These are phyloP conservation scores for Hyphopichia buzzinii DNA, from an alignment of 1,139 yeast species.

Conservation along the genomic window DNA sequence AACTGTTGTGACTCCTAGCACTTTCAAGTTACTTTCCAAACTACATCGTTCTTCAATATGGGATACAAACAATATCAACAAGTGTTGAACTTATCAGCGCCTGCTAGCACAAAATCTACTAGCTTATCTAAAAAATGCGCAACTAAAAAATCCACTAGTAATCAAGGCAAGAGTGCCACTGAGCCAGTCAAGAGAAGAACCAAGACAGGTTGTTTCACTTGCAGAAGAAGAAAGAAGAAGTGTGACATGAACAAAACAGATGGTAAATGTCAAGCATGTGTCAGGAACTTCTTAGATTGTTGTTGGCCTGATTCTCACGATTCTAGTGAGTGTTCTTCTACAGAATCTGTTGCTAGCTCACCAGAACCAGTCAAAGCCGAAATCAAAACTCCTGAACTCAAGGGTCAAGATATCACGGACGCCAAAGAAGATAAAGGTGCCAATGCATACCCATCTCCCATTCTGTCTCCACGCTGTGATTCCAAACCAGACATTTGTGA, in stretches of 20 bases:
- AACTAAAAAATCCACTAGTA: conserved; percentile 9
- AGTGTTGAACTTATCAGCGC: conserved; percentile 32
- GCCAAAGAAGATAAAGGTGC: conserved; percentile 3
- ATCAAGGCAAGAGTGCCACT: conserved; percentile 7
- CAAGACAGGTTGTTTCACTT: conserved; percentile 44
- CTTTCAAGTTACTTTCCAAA: neutral
- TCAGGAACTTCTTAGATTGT: conserved; percentile 47
- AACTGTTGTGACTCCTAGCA: neutral
- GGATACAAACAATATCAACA: conserved; percentile 44
- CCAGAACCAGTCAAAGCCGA: conserved; percentile 2
- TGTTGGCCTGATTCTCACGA: conserved; percentile 34
- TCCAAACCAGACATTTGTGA: conserved; percentile 2
- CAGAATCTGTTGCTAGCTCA: neutral
- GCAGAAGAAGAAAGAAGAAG: conserved; percentile 48
- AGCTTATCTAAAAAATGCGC: conserved; percentile 8
- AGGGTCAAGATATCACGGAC: conserved; percentile 1
- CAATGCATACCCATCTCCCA: conserved; percentile 20
- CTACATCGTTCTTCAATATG: conserved; percentile 7
- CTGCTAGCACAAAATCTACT: conserved; percentile 10
- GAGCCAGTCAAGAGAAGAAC: conserved; percentile 30
- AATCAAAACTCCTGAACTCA: conserved; percentile 6
- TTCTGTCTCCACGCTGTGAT: conserved; percentile 3
- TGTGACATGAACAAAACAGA: conserved; percentile 43
- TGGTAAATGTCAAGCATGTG: conserved; percentile 49
- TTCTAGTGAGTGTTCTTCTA: neutral